Base-by-base conservation (phyloP, 208 protist genomes). In the Leishmania amazonensis region DNA sequence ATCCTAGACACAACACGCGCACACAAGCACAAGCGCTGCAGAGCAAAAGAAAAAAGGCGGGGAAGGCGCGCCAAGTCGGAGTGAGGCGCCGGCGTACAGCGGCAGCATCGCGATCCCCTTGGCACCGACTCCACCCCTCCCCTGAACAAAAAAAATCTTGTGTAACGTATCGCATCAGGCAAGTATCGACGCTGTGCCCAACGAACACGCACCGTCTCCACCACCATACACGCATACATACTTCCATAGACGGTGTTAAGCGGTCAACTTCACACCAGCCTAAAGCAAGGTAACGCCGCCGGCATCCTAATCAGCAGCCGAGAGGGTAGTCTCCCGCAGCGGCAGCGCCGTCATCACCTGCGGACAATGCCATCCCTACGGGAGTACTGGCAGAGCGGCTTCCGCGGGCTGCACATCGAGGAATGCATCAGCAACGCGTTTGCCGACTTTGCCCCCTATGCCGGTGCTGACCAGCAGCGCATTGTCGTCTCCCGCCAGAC, bases 391-490 rank as follows among this genome's bases (percentile, higher is more conserved):
- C 79, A 88, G 47, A 71, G 88, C 45, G 90, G 91, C 47, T 76
- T 85, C 40, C 86, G 93, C 64, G 92, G 81, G 0, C 87, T 84
- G 35, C 83, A 92, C 79, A 93, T 94, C 42, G 94, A 97, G 64
- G 94, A 95, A 28, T 87, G 93, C 79, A 93, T 95, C 67, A 85
- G 84, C 71, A 84, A 81, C 76, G 85, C 81, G 40, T 96, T 97
- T 72, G 80, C 76, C 47, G 91, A 95, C 83, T 96, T 97, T 78
- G 89, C 94, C 3, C 94, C 94, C 7, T 97, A 96, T 82, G 94
- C 90, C 15, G 91, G 90, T 8, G 94, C 94, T 7, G 94, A 97
- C 49, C 88, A 94, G 68, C 90, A 92, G 76, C 90, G 89, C 47
- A 42, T 93, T 19, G 83, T 90, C 54, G 42, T 96, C 71, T 83